Conservation (phyloP, 2,329 filamentous ascomycete species). For the Trichoderma aggressivum region DNA sequence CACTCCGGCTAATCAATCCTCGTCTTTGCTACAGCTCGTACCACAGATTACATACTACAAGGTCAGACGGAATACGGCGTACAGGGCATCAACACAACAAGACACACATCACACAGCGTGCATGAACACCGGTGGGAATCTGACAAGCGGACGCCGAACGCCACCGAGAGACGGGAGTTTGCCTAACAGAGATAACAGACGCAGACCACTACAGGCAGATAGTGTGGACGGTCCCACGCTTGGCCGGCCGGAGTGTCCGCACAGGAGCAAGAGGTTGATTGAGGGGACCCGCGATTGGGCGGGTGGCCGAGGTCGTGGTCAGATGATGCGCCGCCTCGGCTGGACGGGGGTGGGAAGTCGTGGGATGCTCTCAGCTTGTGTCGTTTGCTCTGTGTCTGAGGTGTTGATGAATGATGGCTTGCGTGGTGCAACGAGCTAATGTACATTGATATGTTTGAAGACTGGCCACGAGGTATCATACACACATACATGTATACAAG, state of each 20-base stretch:
- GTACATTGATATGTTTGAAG: background rate
- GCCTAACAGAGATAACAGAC: conserved; percentile 8
- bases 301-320: conserved; percentile 7
- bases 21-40: background rate
- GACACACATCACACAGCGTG: background rate
- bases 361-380: background rate
- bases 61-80: background rate
- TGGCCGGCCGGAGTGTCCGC: conserved; percentile 1
- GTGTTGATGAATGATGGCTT: background rate
- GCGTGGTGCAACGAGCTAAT: background rate
- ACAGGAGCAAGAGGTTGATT: background rate
- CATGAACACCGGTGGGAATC: background rate
- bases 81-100: background rate
- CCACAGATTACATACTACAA: background rate
- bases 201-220: background rate
- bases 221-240: background rate
- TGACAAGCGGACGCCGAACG: background rate
- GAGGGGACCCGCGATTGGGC: conserved; percentile 3
- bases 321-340: conserved; percentile 14
- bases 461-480: background rate
- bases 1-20: background rate
- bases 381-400: background rate
- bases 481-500: background rate
- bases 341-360: background rate
- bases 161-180: background rate